phyloP scores from a whole-genome alignment of 2,329 filamentous ascomycete species.

The Chaetothyriales sp. region DNA sequence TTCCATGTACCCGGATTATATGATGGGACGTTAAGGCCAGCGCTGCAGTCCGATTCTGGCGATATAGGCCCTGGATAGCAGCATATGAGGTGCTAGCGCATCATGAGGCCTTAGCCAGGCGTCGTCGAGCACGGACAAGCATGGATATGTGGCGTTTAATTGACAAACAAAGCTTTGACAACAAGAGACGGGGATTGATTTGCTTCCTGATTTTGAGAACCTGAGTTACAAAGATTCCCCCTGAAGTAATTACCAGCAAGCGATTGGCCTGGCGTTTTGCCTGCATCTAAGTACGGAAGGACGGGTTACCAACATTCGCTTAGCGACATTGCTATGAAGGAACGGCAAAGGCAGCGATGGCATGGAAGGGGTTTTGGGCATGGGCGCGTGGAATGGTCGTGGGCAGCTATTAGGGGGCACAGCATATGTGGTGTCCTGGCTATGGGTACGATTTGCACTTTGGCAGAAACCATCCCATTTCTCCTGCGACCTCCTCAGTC shows the following conservation, averaged over 20 bases:
- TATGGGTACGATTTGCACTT: neutral
- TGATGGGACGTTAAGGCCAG: constrained; percentile 31
- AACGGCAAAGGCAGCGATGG: neutral
- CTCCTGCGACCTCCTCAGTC: no score
- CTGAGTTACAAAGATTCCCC: neutral
- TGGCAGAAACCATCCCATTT: neutral
- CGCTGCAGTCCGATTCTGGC: neutral
- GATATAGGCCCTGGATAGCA: neutral
- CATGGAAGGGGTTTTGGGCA: neutral
- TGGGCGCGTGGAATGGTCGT: no score
- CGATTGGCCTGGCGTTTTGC: neutral
- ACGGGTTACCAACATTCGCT: neutral
- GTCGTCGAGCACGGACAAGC: neutral
- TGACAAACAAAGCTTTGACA: neutral
- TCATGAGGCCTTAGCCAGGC: neutral
- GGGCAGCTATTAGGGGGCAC: no score
- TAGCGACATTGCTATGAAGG: neutral
- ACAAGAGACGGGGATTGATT: neutral
- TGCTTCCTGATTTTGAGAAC: neutral
- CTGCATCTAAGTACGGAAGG: neutral
- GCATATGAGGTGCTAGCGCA: neutral
- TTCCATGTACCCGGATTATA: constrained; percentile 33
- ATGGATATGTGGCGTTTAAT: neutral
- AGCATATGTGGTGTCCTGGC: neutral
- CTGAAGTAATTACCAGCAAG: neutral